These are phyloP conservation scores for Ustilago lituana DNA, from an alignment of 1,284 basidiomycete species.

Conservation along the genomic window DNA sequence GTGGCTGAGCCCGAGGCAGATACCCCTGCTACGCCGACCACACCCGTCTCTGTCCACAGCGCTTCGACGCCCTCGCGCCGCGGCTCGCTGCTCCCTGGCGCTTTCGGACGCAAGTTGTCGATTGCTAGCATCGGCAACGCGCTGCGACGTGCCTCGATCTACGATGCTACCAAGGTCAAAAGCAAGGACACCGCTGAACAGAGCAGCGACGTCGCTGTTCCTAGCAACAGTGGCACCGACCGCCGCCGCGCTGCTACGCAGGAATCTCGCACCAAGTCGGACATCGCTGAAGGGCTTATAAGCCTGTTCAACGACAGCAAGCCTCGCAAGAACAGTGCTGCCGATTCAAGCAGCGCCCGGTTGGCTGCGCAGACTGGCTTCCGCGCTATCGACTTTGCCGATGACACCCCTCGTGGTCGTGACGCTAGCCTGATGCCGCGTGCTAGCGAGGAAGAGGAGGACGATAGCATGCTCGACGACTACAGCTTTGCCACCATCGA, in stretches of 20 bases:
- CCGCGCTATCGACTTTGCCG: slow-evolving; percentile 37
- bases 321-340: slow-evolving; percentile 11
- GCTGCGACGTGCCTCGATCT: slow-evolving; percentile 36
- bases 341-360: background rate
- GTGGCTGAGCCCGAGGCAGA: slow-evolving; percentile 1
- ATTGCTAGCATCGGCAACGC: slow-evolving; percentile 38
- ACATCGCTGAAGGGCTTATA: slow-evolving; percentile 29
- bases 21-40: slow-evolving; percentile 20
- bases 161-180: slow-evolving; percentile 28
- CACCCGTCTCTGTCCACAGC: slow-evolving; percentile 16
- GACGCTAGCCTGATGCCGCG: slow-evolving; percentile 10
- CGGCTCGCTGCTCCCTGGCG: slow-evolving; percentile 13
- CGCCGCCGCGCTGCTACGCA: slow-evolving; percentile 18
- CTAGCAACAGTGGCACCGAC: background rate
- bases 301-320: slow-evolving; percentile 27
- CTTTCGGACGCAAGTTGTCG: slow-evolving; percentile 36
- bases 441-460: slow-evolving; percentile 20
- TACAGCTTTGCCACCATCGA: slow-evolving; percentile 32
- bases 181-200: slow-evolving; percentile 12
- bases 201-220: background rate
- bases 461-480: slow-evolving; percentile 36
- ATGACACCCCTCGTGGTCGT: slow-evolving; percentile 46
- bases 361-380: slow-evolving; percentile 15
- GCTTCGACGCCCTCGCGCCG: slow-evolving; percentile 17
- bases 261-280: slow-evolving; percentile 31